Evolutionary conservation across 164 flowering plant species (phyloP).

Genomic region (Chloranthus sessilifolius): DNA sequence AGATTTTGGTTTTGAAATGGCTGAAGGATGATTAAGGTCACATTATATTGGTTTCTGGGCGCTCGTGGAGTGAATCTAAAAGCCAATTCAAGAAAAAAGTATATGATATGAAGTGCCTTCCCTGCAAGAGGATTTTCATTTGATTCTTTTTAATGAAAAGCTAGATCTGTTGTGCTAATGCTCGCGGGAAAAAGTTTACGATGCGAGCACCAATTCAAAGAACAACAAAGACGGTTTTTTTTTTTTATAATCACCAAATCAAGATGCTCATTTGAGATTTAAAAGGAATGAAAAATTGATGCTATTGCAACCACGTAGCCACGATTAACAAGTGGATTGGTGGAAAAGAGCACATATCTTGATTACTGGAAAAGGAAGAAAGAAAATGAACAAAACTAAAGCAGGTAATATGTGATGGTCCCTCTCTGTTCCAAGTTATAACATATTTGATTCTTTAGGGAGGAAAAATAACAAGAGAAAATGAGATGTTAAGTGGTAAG

Average conservation of each 20-base stretch:
- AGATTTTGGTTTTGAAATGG: background rate
- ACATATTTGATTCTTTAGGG: too few relatives aligned
- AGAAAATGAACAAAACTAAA: too few relatives aligned
- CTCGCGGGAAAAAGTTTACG: background rate
- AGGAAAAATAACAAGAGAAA: too few relatives aligned
- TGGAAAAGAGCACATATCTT: too few relatives aligned
- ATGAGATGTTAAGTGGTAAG: slow-evolving; percentile 47
- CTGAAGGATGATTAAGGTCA: background rate
- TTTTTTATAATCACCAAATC: too few relatives aligned
- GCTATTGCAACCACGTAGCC: too few relatives aligned
- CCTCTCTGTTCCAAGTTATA: too few relatives aligned
- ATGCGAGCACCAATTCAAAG: slow-evolving; percentile 3
- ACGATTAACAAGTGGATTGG: too few relatives aligned
- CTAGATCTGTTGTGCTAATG: slow-evolving; percentile 10
- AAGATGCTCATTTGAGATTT: too few relatives aligned
- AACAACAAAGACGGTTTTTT: background rate
- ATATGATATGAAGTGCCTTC: slow-evolving; percentile 1
- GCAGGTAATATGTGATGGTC: too few relatives aligned
- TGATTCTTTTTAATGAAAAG: slow-evolving; percentile 15
- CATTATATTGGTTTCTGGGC: slow-evolving; percentile 1
- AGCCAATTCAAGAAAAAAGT: background rate
- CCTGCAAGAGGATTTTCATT: slow-evolving; percentile 11
- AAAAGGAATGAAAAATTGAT: too few relatives aligned
- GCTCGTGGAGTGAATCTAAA: slow-evolving; percentile 10
- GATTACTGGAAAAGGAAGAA: too few relatives aligned